phyloP scores from a whole-genome alignment of 192 early-diverging fungal species.

The Coemansia asiatica region DNA sequence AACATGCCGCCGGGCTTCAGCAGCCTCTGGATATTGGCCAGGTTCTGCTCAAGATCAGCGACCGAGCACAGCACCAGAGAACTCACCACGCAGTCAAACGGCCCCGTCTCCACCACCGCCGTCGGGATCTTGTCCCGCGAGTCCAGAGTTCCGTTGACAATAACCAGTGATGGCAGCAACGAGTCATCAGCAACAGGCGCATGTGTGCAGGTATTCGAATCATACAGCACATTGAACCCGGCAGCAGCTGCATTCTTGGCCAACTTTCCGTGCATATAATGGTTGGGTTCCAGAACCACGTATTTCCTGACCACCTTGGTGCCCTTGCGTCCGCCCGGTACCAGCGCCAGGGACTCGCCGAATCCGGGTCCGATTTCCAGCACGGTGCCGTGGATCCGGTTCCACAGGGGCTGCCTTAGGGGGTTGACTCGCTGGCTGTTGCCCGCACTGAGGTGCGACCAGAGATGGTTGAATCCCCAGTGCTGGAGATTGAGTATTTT shows the following conservation, averaged over 20 bases:
- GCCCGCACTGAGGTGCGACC: slow-evolving; percentile 18
- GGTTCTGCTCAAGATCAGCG: slow-evolving; percentile 17
- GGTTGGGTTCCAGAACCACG: slow-evolving; percentile 36
- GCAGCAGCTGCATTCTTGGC: slow-evolving; percentile 14
- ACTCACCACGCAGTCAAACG: slow-evolving; percentile 30
- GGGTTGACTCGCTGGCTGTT: slow-evolving; percentile 16
- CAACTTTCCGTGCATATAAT: slow-evolving; percentile 18
- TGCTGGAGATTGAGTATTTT: slow-evolving; percentile 18
- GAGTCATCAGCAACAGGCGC: neutral
- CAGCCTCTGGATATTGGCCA: slow-evolving; percentile 23
- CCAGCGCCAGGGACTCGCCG: slow-evolving; percentile 24
- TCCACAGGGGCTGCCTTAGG: slow-evolving; percentile 25
- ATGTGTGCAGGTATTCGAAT: slow-evolving; percentile 20
- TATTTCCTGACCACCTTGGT: slow-evolving; percentile 8
- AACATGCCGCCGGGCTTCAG: slow-evolving; percentile 38
- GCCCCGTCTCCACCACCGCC: slow-evolving; percentile 22
- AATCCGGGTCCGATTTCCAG: slow-evolving; percentile 38
- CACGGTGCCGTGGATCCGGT: slow-evolving; percentile 29
- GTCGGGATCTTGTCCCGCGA: slow-evolving; percentile 12
- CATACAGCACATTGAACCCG: slow-evolving; percentile 31
- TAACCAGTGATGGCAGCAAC: slow-evolving; percentile 18
- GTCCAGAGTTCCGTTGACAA: slow-evolving; percentile 49
- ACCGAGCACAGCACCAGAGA: slow-evolving; percentile 49
- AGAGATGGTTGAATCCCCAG: slow-evolving; percentile 35
- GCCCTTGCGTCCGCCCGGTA: slow-evolving; percentile 6